Base-by-base conservation (phyloP, 2,329 filamentous ascomycete species). In the Remersonia thermophila region DNA sequence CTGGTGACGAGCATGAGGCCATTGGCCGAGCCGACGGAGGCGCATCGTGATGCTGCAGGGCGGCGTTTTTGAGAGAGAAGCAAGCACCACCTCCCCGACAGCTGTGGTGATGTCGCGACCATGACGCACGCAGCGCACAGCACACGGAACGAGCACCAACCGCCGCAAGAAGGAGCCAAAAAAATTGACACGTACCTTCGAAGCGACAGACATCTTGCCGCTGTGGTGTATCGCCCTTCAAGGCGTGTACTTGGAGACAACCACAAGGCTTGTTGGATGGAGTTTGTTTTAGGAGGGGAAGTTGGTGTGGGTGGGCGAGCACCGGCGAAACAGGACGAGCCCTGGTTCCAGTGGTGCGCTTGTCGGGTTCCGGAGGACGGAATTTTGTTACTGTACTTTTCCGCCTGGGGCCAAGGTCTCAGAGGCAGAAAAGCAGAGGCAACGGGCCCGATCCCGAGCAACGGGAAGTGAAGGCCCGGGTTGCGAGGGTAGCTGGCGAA, bases 131-230 rank as follows among this genome's bases (percentile, higher is more conserved):
- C 20, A 18, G 16, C 37, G 32, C 13, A 15, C 17, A 18, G 12
- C n/a, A 27, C 31, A 29, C 32, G 10, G 14, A 23, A 14, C 29
- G 23, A 28, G 30, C 14, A 23, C 17, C 26, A 32, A 29, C 15
- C 6, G 27, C 14, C 12, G 16, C 13, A 4, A 20, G 9, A 23
- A 23, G n/a, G n/a, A n/a, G n/a, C n/a, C n/a, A n/a, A 23, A 23
- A 23, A 5, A 23, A 23, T 23, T 23, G 20, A 5, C 5, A 62
- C 67, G 44, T 59, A 75, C 71, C 68, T 73, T 71, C 48, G 67
- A 69, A 61, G 63, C 69, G 67, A 74, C 67, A 63, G 69, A 72
- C 70, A 74, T 74, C 57, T 61, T 73, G 70, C 63, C 68, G 62
- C 60, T 44, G 42, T 45, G 39, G 32, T 45, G 45, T 50, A 45